A percentile compares a stretch with the other conserved stretches of the same genome.
Conservation (phyloP, 805 yeast genomes). For the Candida sakaeoensis region DNA sequence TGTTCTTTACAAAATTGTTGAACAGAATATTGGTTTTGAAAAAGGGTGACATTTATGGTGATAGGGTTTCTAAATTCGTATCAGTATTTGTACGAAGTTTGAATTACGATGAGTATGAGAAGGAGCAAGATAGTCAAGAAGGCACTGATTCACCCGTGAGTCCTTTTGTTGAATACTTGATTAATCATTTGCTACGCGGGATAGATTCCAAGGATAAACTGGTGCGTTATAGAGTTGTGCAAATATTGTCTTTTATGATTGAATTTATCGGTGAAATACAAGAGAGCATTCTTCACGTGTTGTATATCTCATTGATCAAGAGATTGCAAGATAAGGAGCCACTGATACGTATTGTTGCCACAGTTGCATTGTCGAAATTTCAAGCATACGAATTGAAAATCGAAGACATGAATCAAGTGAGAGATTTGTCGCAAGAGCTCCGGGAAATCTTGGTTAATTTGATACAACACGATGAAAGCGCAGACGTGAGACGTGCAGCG, state of each 20-base stretch:
- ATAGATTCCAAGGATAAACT: constrained; percentile 69
- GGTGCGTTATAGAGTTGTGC: constrained; percentile 79
- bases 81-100: constrained; percentile 52
- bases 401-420: constrained; percentile 35
- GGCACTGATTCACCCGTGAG: constrained; percentile 32
- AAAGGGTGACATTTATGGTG: constrained; percentile 68
- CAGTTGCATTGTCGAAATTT: constrained; percentile 71
- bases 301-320: constrained; percentile 57
- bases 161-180: constrained; percentile 55
- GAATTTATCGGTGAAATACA: constrained; percentile 73
- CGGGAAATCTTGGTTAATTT: constrained; percentile 35
- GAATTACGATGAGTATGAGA: constrained; percentile 24
- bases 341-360: constrained; percentile 77
- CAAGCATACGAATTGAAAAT: constrained; percentile 47
- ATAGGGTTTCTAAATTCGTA: constrained; percentile 70
- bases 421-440: constrained; percentile 9
- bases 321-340: constrained; percentile 76
- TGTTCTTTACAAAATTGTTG: constrained; percentile 55
- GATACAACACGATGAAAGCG: constrained; percentile 72
- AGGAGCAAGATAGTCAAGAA: constrained; percentile 11
- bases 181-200: constrained; percentile 72
- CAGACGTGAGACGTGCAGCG: constrained; percentile 88
- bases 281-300: constrained; percentile 60
- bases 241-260: constrained; percentile 67
- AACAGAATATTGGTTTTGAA: constrained; percentile 66